A percentile compares a stretch with the other conserved stretches of the same genome.
Conservation (phyloP, 192 early-diverging fungal species). For the Backusella parvicylindrica region DNA sequence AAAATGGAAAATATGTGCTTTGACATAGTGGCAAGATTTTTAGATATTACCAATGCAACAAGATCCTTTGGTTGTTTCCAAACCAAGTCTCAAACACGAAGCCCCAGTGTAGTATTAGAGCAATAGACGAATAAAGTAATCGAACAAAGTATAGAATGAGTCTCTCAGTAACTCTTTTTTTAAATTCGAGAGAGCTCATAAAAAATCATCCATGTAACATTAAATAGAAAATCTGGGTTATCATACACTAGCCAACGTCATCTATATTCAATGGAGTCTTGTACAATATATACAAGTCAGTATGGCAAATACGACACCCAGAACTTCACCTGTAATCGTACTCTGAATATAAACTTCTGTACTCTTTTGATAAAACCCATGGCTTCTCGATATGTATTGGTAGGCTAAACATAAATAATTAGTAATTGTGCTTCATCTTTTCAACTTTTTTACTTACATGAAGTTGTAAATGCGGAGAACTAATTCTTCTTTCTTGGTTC, state of each 20-base stretch:
- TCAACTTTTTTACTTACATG: not conserved
- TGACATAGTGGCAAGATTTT: not conserved
- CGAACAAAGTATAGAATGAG: too few relatives aligned
- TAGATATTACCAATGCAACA: constrained; percentile 7
- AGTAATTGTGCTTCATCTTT: constrained; percentile 1
- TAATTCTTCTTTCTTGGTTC: not conserved
- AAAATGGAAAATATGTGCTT: not conserved
- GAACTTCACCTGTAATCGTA: not conserved
- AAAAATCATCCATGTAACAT: too few relatives aligned
- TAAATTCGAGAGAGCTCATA: too few relatives aligned
- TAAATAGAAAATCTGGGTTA: too few relatives aligned
- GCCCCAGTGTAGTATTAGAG: too few relatives aligned
- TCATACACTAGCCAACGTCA: too few relatives aligned
- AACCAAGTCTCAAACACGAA: not conserved
- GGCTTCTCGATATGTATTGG: not conserved
- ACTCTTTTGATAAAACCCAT: not conserved
- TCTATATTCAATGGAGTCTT: too few relatives aligned
- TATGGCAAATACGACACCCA: too few relatives aligned
- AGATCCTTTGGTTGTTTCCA: not conserved
- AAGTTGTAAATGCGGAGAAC: constrained; percentile 4
- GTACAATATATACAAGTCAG: too few relatives aligned
- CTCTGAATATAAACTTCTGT: constrained; percentile 1
- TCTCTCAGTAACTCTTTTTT: too few relatives aligned
- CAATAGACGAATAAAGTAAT: too few relatives aligned
- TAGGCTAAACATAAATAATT: constrained; percentile 2